A percentile compares a stretch with the other conserved stretches of the same genome.
Conservation (phyloP, 2,329 filamentous ascomycete genomes). For the Penicillium paneum region DNA sequence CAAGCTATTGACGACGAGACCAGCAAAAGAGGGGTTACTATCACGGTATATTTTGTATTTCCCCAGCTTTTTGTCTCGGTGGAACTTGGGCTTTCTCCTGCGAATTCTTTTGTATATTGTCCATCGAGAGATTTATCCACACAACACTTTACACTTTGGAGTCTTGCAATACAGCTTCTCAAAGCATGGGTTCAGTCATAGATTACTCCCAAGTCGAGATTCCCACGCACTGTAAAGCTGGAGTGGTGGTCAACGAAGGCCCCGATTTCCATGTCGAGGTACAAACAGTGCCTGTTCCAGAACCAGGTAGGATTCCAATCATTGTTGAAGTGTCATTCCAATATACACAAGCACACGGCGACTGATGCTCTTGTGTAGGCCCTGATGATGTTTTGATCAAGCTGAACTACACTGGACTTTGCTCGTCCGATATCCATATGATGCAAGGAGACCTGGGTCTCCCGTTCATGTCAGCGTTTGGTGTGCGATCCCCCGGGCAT, state of each 20-base stretch:
- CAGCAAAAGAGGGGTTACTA: constrained; percentile 8
- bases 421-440: constrained; percentile 57
- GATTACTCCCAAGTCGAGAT: constrained; percentile 27
- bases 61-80: constrained; percentile 6
- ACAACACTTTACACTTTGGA: no score
- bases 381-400: constrained; percentile 56
- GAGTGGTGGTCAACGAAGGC: constrained; percentile 51
- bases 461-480: constrained; percentile 47
- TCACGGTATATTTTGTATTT: constrained; percentile 1
- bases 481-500: constrained; percentile 51
- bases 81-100: background rate
- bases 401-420: constrained; percentile 58
- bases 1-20: background rate
- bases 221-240: constrained; percentile 51
- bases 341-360: background rate
- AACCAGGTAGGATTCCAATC: constrained; percentile 39
- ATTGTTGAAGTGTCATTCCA: background rate
- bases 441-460: constrained; percentile 54
- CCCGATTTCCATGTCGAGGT: constrained; percentile 50
- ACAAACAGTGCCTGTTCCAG: constrained; percentile 49
- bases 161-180: background rate
- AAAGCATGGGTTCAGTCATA: constrained; percentile 9
- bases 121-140: background rate
- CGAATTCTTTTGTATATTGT: background rate
- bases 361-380: constrained; percentile 30